Conservation (phyloP, 345 rosid genomes). For the Eucalyptus sp. region DNA sequence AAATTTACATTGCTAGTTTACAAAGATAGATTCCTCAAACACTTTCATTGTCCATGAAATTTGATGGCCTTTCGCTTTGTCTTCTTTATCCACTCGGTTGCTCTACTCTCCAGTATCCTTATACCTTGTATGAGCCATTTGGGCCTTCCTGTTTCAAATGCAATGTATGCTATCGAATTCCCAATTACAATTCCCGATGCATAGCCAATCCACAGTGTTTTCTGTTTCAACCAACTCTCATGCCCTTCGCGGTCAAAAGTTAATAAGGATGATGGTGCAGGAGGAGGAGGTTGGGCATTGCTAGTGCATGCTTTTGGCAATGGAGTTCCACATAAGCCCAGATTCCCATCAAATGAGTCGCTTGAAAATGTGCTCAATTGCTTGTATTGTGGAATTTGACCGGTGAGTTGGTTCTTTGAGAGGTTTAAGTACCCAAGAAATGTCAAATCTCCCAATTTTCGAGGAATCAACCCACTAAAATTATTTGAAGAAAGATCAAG, state of each 20-base stretch:
- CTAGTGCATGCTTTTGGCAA: background rate
- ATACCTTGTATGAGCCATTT: background rate
- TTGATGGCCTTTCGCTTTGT: background rate
- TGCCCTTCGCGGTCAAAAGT: fast-evolving
- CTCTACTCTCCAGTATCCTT: background rate
- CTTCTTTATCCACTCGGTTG: fast-evolving
- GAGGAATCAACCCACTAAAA: background rate
- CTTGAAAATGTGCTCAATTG: background rate
- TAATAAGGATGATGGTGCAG: fast-evolving
- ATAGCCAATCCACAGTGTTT: background rate
- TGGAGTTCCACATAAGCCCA: background rate
- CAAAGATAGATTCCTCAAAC: background rate
- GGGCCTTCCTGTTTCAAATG: background rate
- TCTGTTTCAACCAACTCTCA: background rate
- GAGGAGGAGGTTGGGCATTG: background rate
- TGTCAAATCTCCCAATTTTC: background rate
- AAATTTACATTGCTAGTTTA: background rate
- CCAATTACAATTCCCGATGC: background rate
- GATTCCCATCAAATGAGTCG: background rate
- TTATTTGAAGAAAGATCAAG: background rate
- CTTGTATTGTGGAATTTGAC: background rate
- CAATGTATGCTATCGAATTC: background rate
- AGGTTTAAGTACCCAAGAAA: background rate
- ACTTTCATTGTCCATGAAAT: background rate
- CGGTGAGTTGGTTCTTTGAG: background rate